Base-by-base conservation (phyloP, 768 basidiomycete species). In the Rhizopogon rudus region DNA sequence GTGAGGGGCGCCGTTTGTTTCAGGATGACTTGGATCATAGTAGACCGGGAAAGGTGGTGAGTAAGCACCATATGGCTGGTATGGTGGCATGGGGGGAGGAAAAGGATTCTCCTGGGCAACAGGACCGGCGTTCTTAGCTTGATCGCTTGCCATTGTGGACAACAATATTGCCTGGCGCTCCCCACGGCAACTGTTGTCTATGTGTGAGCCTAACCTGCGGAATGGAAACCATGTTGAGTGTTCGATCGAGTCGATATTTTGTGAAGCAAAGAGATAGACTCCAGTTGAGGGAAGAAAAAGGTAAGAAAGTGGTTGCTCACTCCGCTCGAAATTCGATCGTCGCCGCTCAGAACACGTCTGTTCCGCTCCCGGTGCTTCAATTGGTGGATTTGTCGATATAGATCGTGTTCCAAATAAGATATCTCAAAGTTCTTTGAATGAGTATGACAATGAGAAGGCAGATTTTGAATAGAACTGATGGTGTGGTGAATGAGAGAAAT, bases 261-360 rank as follows among this genome's bases (percentile, higher is more conserved):
- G 57, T 40, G 48, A 35, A 20, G 55, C 42, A 48, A 1, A 52
- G 17, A 39, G 10, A 20, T 39, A 39, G 53, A 8, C 51, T 44
- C 42, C 10, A 17, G n/a, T 53, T 25, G 37, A 53, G 28, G 48
- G 17, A 41, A 53, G 20, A 25, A 59, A 59, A 50, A 54, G 28
- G 35, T 31, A 57, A 71, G 37, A 39, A 53, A 54, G 29, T 40
- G 7, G 39, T 51, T 52, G 40, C 68, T 69, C 68, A 70, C 68
- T 70, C 68, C 68, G 68, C 68, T 63, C 70, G 61, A 70, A 70
- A 70, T 66, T 67, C 67, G 69, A 69, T 61, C 61, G 68, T 63
- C 68, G 70, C 70, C 70, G 68, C 68, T 70, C 68, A 68, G 68
- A 70, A 70, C 63, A 62, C 33, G 45, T 44, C 43, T 39, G 50